A percentile compares a stretch with the other conserved stretches of the same genome.
Conservation (phyloP, 2,329 filamentous ascomycete species). For the Lithohypha guttulata region DNA sequence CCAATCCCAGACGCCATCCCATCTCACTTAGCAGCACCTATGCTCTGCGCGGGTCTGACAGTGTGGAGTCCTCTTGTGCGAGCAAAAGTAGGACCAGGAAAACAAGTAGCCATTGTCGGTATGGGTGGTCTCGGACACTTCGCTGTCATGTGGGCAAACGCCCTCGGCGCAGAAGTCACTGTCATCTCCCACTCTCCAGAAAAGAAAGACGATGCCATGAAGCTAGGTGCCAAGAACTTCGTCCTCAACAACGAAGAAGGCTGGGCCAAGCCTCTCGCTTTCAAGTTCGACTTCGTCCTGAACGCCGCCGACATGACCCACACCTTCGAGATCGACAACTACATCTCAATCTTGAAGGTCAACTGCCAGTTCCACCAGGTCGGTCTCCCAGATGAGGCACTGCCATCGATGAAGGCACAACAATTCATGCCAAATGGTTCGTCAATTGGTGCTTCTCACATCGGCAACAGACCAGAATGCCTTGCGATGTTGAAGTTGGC, state of each 20-base stretch:
- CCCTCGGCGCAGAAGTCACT: conserved; percentile 52
- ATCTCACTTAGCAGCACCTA: conserved; percentile 33
- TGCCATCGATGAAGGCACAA: conserved; percentile 61
- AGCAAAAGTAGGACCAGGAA: conserved; percentile 61
- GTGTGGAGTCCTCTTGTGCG: conserved; percentile 67
- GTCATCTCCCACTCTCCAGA: conserved; percentile 49
- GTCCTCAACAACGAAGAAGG: conserved; percentile 47
- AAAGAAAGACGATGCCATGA: conserved; percentile 50
- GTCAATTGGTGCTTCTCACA: conserved; percentile 59
- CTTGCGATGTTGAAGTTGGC: conserved; percentile 62
- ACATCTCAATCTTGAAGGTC: conserved; percentile 43
- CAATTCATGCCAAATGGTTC: conserved; percentile 63
- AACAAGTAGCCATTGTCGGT: conserved; percentile 33
- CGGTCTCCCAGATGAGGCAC: conserved; percentile 53
- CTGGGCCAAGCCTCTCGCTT: conserved; percentile 46
- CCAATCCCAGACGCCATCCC: conserved; percentile 60
- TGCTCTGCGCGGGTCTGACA: conserved; percentile 70
- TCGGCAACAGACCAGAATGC: conserved; percentile 60
- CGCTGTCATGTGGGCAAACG: conserved; percentile 58
- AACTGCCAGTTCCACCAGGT: conserved; percentile 49
- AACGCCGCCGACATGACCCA: conserved; percentile 70
- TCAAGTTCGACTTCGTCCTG: conserved; percentile 54
- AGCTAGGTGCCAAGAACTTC: conserved; percentile 51
- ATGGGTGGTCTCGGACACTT: conserved; percentile 61
- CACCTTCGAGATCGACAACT: conserved; percentile 44